These are phyloP conservation scores for Saposhnikovia divaricata DNA, from an alignment of 129 eudicot species.

Conservation along the genomic window DNA sequence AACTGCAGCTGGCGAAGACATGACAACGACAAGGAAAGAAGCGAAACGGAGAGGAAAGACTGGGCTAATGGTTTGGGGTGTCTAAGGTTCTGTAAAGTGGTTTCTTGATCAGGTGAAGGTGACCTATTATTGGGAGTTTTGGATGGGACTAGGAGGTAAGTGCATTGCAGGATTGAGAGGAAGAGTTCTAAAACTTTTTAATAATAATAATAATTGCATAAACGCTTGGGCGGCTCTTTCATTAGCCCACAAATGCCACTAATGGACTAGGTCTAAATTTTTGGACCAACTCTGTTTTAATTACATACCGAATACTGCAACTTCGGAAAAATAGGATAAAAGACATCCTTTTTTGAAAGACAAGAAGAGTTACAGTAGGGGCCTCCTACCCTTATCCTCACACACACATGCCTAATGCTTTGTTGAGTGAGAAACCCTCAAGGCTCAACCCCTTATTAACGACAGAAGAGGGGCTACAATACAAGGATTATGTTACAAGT, in stretches of 20 bases:
- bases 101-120: conserved; percentile 28
- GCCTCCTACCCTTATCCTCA: background rate
- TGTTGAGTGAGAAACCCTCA: background rate
- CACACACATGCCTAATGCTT: background rate
- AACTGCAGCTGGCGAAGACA: conserved; percentile 18
- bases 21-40: conserved; percentile 18
- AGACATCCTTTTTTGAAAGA: background rate
- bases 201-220: no score
- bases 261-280: no score
- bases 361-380: background rate
- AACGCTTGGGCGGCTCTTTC: no score
- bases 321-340: background rate
- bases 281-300: no score
- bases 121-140: conserved; percentile 29
- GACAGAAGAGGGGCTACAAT: no score
- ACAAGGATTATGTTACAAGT: background rate
- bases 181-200: background rate
- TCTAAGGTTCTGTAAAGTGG: conserved; percentile 24
- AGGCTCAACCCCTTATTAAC: background rate
- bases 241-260: background rate
- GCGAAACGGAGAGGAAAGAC: conserved; percentile 30
- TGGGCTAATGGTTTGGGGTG: conserved; percentile 18
- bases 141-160: conserved; percentile 26
- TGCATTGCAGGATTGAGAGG: background rate
- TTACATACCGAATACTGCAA: background rate